Evolutionary conservation across 179 eudicot genomes (phyloP).

Genomic region (Carnegiea gigantea): DNA sequence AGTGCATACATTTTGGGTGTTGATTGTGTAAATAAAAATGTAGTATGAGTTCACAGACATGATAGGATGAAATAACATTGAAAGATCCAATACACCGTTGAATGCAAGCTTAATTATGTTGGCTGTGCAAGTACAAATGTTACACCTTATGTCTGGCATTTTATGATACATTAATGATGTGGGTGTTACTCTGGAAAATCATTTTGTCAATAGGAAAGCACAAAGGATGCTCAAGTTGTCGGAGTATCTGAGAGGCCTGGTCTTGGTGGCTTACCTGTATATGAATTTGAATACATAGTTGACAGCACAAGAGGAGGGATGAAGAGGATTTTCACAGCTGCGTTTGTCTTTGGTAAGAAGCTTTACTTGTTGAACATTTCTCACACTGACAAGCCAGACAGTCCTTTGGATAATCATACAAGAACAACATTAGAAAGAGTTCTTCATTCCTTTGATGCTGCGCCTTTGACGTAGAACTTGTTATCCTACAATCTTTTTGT

Average conservation of each 20-base stretch:
- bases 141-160: background rate
- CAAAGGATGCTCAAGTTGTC: conserved; percentile 71
- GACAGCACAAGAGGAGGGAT: conserved; percentile 90
- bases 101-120: background rate
- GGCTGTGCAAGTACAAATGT: background rate
- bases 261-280: conserved; percentile 53
- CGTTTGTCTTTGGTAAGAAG: conserved; percentile 72
- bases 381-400: conserved; percentile 68
- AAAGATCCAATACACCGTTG: too few relatives aligned
- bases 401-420: conserved; percentile 52
- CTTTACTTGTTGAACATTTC: conserved; percentile 79
- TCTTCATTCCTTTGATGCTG: conserved; percentile 81
- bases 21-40: too few relatives aligned
- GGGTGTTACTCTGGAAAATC: background rate
- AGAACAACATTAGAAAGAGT: conserved; percentile 57
- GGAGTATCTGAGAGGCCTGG: conserved; percentile 65
- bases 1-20: background rate
- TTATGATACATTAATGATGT: background rate
- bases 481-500: background rate
- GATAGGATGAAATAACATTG: too few relatives aligned
- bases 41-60: too few relatives aligned
- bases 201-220: conserved; percentile 64
- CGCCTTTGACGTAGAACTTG: conserved; percentile 31
- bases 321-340: conserved; percentile 88
- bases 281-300: conserved; percentile 75